These are phyloP conservation scores for Lepiota venenata DNA, from an alignment of 768 basidiomycete species.

Conservation along the genomic window DNA sequence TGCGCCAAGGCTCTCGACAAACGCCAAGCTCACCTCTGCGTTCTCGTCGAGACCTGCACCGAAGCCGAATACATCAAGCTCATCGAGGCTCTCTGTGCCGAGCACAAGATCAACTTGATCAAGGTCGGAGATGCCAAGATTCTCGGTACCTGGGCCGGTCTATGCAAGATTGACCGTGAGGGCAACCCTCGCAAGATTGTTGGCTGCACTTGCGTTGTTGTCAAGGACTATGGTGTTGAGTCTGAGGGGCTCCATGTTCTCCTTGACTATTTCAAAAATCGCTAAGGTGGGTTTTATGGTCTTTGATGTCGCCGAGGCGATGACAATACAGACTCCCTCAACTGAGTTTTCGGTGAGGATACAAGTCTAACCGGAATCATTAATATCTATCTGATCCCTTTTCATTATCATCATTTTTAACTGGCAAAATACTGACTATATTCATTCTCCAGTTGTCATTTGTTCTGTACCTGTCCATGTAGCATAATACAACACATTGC, in stretches of 20 bases:
- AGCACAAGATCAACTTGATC: constrained; percentile 99
- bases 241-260: constrained; percentile 93
- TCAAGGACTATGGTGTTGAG: constrained; percentile 96
- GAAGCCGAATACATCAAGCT: constrained; percentile 99
- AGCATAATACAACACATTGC: constrained; percentile 5
- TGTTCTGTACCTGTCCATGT: constrained; percentile 9
- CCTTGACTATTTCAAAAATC: constrained; percentile 96
- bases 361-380: constrained; percentile 87
- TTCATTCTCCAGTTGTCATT: constrained; percentile 2
- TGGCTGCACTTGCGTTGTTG: constrained; percentile 91
- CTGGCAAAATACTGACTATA: constrained; percentile 11
- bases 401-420: constrained; percentile 3
- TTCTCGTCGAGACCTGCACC: constrained; percentile 98
- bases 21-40: constrained; percentile 97
- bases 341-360: constrained; percentile 78
- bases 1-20: constrained; percentile 98
- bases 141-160: constrained; percentile 96
- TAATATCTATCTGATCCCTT: constrained; percentile 69
- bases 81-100: constrained; percentile 98
- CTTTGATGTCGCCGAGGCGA: constrained; percentile 35
- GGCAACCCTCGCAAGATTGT: constrained; percentile 97
- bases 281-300: constrained; percentile 45
- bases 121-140: constrained; percentile 98
- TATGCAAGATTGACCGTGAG: constrained; percentile 99
- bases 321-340: constrained; percentile 94